phyloP scores from a whole-genome alignment of 2,329 filamentous ascomycete genomes.

The Pestalotiopsis sp. region DNA sequence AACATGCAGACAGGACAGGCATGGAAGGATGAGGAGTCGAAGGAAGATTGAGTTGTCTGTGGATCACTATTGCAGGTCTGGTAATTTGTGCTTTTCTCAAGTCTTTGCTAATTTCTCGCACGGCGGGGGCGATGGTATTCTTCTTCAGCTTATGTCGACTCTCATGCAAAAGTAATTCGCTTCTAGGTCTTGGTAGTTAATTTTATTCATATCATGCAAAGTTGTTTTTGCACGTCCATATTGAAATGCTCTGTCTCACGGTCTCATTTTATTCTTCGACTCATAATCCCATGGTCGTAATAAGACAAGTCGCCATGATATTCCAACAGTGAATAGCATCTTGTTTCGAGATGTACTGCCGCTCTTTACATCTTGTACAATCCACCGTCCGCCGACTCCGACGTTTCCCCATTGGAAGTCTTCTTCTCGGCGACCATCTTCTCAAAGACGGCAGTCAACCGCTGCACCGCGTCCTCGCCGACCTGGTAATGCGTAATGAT shows the following conservation, averaged over 20 bases:
- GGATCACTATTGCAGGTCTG: not conserved
- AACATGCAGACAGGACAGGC: not conserved
- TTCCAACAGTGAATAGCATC: too few relatives aligned
- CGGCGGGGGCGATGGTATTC: not conserved
- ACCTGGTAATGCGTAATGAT: slow-evolving; percentile 49
- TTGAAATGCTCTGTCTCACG: too few relatives aligned
- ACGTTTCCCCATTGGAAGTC: not conserved
- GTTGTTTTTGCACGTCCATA: not conserved
- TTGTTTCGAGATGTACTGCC: too few relatives aligned
- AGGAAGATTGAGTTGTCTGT: not conserved
- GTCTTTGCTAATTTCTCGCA: not conserved
- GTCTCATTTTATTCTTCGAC: too few relatives aligned
- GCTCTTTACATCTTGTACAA: not conserved
- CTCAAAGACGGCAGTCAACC: slow-evolving; percentile 49
- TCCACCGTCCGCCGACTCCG: not conserved
- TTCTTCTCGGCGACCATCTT: slow-evolving; percentile 28
- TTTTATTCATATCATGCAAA: not conserved
- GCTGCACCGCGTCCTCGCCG: slow-evolving; percentile 57
- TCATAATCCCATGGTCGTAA: too few relatives aligned
- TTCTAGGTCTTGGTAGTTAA: not conserved
- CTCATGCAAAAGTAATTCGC: not conserved
- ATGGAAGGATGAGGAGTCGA: not conserved
- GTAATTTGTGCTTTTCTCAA: not conserved
- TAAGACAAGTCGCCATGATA: too few relatives aligned
- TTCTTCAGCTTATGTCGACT: not conserved